A percentile compares a stretch with the other conserved stretches of the same genome.
Evolutionary conservation across 176 grass and related monocot genomes (phyloP).

Genomic region (Themeda triandra): DNA sequence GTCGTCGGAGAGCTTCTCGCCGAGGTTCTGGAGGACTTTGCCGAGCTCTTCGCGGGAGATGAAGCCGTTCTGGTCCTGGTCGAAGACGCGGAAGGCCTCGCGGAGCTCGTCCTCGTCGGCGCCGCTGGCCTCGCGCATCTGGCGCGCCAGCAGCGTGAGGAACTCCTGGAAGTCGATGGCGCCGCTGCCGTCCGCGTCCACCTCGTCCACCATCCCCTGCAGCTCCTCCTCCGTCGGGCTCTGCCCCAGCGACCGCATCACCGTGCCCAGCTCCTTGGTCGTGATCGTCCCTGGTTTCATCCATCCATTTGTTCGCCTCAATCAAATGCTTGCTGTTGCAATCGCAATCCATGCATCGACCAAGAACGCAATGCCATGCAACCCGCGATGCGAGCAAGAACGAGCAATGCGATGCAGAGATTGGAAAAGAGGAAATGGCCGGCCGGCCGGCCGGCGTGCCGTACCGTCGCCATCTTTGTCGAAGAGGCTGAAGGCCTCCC

Average conservation of each 20-base stretch:
- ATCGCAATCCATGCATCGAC: background rate
- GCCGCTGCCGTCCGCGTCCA: slow-evolving; percentile 46
- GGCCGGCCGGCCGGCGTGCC: too few species aligned
- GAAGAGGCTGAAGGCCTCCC: slow-evolving; percentile 55
- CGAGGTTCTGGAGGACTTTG: slow-evolving; percentile 69
- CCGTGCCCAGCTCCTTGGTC: slow-evolving; percentile 45
- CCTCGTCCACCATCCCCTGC: slow-evolving; percentile 42
- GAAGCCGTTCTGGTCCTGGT: slow-evolving; percentile 81
- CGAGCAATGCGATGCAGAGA: background rate
- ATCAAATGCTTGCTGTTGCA: background rate
- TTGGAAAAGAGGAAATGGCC: background rate
- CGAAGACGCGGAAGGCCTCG: slow-evolving; percentile 81
- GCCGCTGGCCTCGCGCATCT: slow-evolving; percentile 39
- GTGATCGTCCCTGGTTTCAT: slow-evolving; percentile 29
- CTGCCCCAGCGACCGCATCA: slow-evolving; percentile 50
- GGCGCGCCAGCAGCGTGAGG: slow-evolving; percentile 36
- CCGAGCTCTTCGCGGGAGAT: slow-evolving; percentile 70
- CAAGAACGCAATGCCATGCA: background rate
- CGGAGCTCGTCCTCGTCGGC: slow-evolving; percentile 55
- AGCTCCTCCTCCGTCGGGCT: slow-evolving; percentile 46
- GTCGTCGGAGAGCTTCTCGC: slow-evolving; percentile 56
- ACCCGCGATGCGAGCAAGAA: background rate
- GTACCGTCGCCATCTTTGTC: slow-evolving; percentile 59
- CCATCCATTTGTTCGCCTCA: background rate
- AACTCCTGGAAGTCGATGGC: slow-evolving; percentile 49